Evolutionary conservation across 805 yeast genomes (phyloP).

Genomic region (Barnettozyma sp.): DNA sequence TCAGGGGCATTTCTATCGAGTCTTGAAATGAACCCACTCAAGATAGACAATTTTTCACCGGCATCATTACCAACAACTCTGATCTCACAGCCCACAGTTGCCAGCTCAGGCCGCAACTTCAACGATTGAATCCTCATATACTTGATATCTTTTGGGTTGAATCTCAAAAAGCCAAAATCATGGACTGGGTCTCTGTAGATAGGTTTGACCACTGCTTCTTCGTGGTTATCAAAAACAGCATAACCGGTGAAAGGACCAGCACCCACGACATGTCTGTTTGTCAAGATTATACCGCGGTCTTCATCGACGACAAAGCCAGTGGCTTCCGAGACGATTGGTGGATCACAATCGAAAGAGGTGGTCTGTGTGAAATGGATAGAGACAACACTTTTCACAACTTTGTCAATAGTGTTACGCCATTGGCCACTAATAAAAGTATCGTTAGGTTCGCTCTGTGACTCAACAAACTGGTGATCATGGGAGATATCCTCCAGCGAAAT

Average conservation of each 20-base stretch:
- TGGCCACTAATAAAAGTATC: slow-evolving; percentile 24
- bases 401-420: slow-evolving; percentile 80
- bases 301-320: slow-evolving; percentile 93
- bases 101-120: slow-evolving; percentile 69
- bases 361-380: slow-evolving; percentile 85
- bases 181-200: slow-evolving; percentile 92
- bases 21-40: slow-evolving; percentile 74
- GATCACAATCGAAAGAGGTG: slow-evolving; percentile 80
- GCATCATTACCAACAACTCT: slow-evolving; percentile 96
- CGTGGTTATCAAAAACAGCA: slow-evolving; percentile 91
- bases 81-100: slow-evolving; percentile 87
- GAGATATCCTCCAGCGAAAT: slow-evolving; percentile 6
- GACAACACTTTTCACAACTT: slow-evolving; percentile 80
- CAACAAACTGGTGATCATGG: background rate
- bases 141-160: slow-evolving; percentile 63
- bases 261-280: slow-evolving; percentile 93
- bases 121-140: slow-evolving; percentile 67
- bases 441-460: slow-evolving; percentile 3
- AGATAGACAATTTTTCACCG: slow-evolving; percentile 84
- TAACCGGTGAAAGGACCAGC: slow-evolving; percentile 92
- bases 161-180: slow-evolving; percentile 85
- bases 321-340: slow-evolving; percentile 80
- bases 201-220: slow-evolving; percentile 81
- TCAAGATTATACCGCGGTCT: slow-evolving; percentile 70
- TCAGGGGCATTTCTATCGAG: slow-evolving; percentile 93